Conservation (phyloP, 2,329 filamentous ascomycete species). For the Davidsoniella virescens region DNA sequence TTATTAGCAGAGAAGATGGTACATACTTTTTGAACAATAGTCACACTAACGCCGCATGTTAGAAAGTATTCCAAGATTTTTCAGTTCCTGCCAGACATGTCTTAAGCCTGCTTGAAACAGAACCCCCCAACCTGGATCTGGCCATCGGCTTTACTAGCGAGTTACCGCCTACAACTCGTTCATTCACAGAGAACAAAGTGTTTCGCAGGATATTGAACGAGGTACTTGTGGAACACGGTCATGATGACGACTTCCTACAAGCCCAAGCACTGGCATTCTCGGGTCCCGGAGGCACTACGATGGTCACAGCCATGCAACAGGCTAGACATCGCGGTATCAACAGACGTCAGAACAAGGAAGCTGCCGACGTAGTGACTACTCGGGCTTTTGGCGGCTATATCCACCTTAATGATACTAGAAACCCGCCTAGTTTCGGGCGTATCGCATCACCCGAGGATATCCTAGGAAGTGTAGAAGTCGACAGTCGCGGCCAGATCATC, state of each 20-base stretch:
- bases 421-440: constrained; percentile 49
- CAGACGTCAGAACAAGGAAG: constrained; percentile 22
- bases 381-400: constrained; percentile 44
- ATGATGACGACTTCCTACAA: constrained; percentile 37
- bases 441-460: constrained; percentile 58
- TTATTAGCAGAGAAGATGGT: neutral
- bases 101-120: constrained; percentile 42
- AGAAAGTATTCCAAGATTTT: constrained; percentile 43
- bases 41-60: neutral
- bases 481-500: constrained; percentile 38
- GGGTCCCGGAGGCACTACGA: constrained; percentile 32
- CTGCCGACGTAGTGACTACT: constrained; percentile 40
- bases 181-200: constrained; percentile 40
- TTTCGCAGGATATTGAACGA: constrained; percentile 44
- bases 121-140: constrained; percentile 35
- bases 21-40: neutral
- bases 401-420: constrained; percentile 47
- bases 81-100: constrained; percentile 31
- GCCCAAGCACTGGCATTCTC: constrained; percentile 45
- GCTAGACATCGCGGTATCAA: neutral
- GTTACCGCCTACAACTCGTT: constrained; percentile 43
- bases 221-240: constrained; percentile 38
- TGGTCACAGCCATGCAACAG: constrained; percentile 3
- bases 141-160: constrained; percentile 42
- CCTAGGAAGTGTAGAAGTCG: constrained; percentile 49